Conservation (phyloP, 164 flowering plant genomes). For the Litsea cubeba region DNA sequence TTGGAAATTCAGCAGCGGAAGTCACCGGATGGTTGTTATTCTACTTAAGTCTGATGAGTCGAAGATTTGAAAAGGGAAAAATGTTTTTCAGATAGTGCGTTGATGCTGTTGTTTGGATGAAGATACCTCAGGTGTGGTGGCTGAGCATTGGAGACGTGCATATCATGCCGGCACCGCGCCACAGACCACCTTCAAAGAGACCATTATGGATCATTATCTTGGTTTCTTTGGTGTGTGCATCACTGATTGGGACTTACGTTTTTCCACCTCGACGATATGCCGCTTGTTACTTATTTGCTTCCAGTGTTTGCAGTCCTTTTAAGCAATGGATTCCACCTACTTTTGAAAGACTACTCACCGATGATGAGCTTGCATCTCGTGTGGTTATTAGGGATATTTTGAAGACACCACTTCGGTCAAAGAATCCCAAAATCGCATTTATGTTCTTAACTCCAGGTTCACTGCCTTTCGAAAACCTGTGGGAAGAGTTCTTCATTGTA, state of each 20-base stretch:
- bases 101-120: conserved; percentile 48
- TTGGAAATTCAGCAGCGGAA: conserved; percentile 1
- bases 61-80: neutral
- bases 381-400: conserved; percentile 69
- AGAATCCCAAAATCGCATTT: conserved; percentile 81
- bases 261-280: conserved; percentile 60
- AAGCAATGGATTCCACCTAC: conserved; percentile 76
- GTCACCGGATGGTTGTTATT: neutral
- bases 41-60: neutral
- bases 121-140: conserved; percentile 60
- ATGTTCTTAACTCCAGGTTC: conserved; percentile 82
- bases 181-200: conserved; percentile 62
- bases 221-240: conserved; percentile 59
- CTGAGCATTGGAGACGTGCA: conserved; percentile 62
- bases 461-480: conserved; percentile 86
- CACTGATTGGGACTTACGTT: conserved; percentile 69
- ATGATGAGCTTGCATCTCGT: conserved; percentile 76
- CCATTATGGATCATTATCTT: conserved; percentile 84
- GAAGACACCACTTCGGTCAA: conserved; percentile 38
- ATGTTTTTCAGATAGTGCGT: conserved; percentile 7
- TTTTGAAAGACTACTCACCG: conserved; percentile 65
- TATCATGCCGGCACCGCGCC: conserved; percentile 62
- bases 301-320: conserved; percentile 57
- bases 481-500: conserved; percentile 90
- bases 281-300: conserved; percentile 67